These are phyloP conservation scores for Neonectria coccinea DNA, from an alignment of 2,329 filamentous ascomycete genomes.

Conservation along the genomic window DNA sequence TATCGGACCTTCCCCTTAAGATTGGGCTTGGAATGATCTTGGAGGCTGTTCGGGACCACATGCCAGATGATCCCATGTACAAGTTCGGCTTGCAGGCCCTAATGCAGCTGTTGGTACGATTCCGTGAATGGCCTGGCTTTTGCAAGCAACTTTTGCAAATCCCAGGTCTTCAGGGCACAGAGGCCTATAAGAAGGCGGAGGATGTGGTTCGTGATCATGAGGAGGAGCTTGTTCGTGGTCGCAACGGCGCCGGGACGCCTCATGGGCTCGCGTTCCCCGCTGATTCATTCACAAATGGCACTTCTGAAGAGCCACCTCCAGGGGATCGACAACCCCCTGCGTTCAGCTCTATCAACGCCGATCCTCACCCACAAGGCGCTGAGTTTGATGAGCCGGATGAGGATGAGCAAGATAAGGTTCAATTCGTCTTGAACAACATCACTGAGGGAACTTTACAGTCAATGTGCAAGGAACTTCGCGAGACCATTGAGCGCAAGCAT, in stretches of 20 bases:
- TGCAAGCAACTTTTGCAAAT: constrained; percentile 88
- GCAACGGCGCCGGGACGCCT: constrained; percentile 61
- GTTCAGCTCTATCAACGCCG: constrained; percentile 83
- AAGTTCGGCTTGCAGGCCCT: constrained; percentile 97
- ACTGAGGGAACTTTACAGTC: constrained; percentile 88
- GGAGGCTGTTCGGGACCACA: constrained; percentile 91
- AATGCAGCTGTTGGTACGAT: constrained; percentile 84
- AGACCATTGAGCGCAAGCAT: constrained; percentile 81
- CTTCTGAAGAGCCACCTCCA: constrained; percentile 69
- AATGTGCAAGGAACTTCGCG: constrained; percentile 85
- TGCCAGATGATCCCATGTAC: constrained; percentile 90
- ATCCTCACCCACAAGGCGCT: constrained; percentile 71
- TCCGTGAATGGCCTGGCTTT: constrained; percentile 95
- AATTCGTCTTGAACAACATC: constrained; percentile 97
- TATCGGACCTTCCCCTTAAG: constrained; percentile 89
- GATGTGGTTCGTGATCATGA: constrained; percentile 79
- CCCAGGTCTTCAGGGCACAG: constrained; percentile 83
- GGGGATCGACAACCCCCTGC: constrained; percentile 73
- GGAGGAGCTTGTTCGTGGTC: constrained; percentile 68
- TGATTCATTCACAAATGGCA: constrained; percentile 76
- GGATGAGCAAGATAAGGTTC: constrained; percentile 89
- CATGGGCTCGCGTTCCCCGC: constrained; percentile 53
- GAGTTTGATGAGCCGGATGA: constrained; percentile 85
- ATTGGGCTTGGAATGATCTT: constrained; percentile 97
- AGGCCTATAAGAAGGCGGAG: constrained; percentile 84